Conservation (phyloP, 1,284 basidiomycete genomes). For the Tilletia walkeri region DNA sequence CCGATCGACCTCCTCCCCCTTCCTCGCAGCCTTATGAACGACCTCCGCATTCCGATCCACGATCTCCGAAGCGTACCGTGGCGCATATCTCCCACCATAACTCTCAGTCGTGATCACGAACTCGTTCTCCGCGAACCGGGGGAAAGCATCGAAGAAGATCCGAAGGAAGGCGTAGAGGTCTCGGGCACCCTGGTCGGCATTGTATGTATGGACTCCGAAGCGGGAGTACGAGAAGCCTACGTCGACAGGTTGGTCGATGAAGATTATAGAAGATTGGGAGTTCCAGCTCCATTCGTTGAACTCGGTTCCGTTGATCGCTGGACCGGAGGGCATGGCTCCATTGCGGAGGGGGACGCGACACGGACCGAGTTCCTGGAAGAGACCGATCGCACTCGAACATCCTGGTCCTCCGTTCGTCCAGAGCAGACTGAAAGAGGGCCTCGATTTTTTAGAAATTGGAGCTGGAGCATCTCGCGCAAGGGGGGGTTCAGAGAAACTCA, state of each 20-base stretch:
- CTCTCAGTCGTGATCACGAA: constrained; percentile 45
- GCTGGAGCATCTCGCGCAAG: constrained; percentile 48
- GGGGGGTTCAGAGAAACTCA: constrained; percentile 54
- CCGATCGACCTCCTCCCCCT: constrained; percentile 63
- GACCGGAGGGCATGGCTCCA: constrained; percentile 31
- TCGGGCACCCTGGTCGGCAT: constrained; percentile 51
- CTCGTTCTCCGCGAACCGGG: constrained; percentile 45
- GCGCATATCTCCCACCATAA: constrained; percentile 71
- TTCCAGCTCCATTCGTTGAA: constrained; percentile 70
- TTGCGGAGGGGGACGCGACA: constrained; percentile 41
- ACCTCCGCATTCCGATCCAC: constrained; percentile 70
- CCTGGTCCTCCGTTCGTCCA: constrained; percentile 51
- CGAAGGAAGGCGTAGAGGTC: constrained; percentile 56
- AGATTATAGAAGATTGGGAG: constrained; percentile 68
- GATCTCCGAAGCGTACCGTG: constrained; percentile 75
- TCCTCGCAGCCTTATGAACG: constrained; percentile 58
- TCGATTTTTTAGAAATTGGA: neutral
- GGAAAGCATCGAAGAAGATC: constrained; percentile 56
- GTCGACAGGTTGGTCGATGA: constrained; percentile 70
- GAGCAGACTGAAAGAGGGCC: constrained; percentile 23
- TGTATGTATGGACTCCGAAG: constrained; percentile 60
- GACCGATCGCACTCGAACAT: constrained; percentile 59
- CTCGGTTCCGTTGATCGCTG: constrained; percentile 61
- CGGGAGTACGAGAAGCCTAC: constrained; percentile 73
- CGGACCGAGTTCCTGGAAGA: constrained; percentile 71